A percentile compares a stretch with the other conserved stretches of the same genome.
phyloP scores from a whole-genome alignment of 2,329 filamentous ascomycete species.

The Metarhizium humberi region DNA sequence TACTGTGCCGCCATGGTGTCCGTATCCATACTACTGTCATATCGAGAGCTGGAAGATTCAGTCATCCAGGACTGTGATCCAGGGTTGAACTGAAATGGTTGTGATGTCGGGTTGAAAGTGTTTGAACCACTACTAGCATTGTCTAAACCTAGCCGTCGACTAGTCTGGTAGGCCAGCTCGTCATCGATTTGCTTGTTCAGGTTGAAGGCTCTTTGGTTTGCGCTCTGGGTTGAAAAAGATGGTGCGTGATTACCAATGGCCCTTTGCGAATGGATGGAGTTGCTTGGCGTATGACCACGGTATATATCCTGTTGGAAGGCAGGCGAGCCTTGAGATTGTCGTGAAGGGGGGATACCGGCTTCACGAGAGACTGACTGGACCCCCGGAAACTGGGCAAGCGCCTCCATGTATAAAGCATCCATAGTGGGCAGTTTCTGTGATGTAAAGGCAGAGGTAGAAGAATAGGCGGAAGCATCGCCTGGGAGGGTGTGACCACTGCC shows the following conservation, averaged over 20 bases:
- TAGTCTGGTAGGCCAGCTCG: conserved; percentile 25
- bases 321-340: conserved; percentile 39
- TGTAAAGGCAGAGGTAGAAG: conserved; percentile 12
- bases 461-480: conserved; percentile 17
- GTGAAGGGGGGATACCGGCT: conserved; percentile 46
- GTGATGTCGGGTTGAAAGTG: conserved; percentile 20
- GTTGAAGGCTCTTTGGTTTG: conserved; percentile 26
- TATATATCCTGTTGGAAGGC: conserved; percentile 22
- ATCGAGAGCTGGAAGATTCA: conserved; percentile 17
- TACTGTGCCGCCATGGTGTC: conserved; percentile 20
- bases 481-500: conserved; percentile 13
- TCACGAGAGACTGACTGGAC: conserved; percentile 32
- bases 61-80: conserved; percentile 36
- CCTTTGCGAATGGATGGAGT: conserved; percentile 38
- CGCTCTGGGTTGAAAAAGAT: conserved; percentile 36
- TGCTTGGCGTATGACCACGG: conserved; percentile 30
- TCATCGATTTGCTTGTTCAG: conserved; percentile 28
- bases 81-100: conserved; percentile 38
- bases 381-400: conserved; percentile 18
- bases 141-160: conserved; percentile 24
- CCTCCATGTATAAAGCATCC: conserved; percentile 32
- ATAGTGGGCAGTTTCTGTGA: conserved; percentile 24
- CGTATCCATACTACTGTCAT: conserved; percentile 20
- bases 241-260: conserved; percentile 32
- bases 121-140: conserved; percentile 13